Conservation (phyloP, 257 asterid genomes). For the Dorcoceras hygrometricum region DNA sequence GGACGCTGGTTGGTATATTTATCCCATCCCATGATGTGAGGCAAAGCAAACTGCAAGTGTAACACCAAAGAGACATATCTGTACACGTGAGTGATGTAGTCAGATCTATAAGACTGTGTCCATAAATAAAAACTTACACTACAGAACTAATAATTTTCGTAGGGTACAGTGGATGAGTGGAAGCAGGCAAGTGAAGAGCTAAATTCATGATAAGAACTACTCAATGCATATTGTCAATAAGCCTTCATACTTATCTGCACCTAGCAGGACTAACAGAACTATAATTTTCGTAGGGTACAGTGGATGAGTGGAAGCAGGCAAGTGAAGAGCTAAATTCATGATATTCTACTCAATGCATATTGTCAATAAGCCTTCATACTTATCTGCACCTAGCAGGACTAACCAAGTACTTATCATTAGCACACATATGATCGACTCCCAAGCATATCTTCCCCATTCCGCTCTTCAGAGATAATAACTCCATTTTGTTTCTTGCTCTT, state of each 20-base stretch:
- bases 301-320: constrained; percentile 1
- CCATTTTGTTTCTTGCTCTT: too few species aligned
- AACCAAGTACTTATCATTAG: background rate
- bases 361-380: background rate
- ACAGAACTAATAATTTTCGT: background rate
- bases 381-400: background rate
- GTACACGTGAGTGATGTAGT: background rate
- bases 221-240: background rate
- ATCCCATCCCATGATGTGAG: constrained; percentile 96
- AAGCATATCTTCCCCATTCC: background rate
- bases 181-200: constrained; percentile 5
- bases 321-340: background rate
- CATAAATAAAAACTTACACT: background rate
- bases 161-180: background rate
- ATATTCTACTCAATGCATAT: background rate
- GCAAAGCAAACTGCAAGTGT: constrained; percentile 80
- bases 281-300: background rate
- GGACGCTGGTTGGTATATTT: constrained; percentile 36
- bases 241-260: background rate
- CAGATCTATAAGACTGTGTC: background rate
- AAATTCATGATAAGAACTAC: background rate
- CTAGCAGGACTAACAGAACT: too few species aligned
- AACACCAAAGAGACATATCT: constrained; percentile 10
- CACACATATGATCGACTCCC: background rate
- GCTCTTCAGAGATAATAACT: background rate